These are phyloP conservation scores for Dryas drummondii DNA, from an alignment of 306 rosid species.

Conservation along the genomic window DNA sequence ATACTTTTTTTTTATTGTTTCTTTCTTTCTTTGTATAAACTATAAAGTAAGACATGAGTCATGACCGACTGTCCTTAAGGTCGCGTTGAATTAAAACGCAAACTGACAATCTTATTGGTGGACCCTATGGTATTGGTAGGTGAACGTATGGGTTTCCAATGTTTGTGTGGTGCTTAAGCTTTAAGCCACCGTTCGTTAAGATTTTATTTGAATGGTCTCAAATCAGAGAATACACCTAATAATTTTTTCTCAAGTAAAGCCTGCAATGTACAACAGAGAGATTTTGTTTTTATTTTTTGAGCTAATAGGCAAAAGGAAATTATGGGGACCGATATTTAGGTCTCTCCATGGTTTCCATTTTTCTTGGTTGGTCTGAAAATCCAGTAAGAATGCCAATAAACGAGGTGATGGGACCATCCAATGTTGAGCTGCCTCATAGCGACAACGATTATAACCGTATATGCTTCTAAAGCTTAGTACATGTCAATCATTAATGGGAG, in stretches of 20 bases:
- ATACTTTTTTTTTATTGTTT: too few relatives aligned
- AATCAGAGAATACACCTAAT: too few relatives aligned
- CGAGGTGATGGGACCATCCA: not conserved
- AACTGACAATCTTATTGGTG: not conserved
- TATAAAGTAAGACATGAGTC: not conserved
- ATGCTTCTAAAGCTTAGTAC: not conserved
- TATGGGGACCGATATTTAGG: not conserved
- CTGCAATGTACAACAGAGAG: not conserved
- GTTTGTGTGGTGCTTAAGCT: too few relatives aligned
- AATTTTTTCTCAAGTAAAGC: not conserved
- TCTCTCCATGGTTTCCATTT: not conserved
- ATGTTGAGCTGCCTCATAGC: not conserved
- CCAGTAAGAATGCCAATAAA: not conserved
- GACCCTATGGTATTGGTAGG: not conserved
- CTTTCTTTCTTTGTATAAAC: too few relatives aligned
- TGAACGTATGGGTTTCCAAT: too few relatives aligned
- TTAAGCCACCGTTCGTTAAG: too few relatives aligned
- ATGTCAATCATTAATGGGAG: too few relatives aligned
- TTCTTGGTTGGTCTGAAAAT: not conserved
- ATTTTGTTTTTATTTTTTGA: not conserved
- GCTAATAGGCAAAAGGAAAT: not conserved
- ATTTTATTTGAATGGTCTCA: too few relatives aligned
- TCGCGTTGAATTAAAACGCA: not conserved
- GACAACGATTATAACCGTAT: not conserved
- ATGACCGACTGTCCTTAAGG: not conserved